Evolutionary conservation across 2,329 filamentous ascomycete species (phyloP).

Genomic region (Aspergillus sp.): DNA sequence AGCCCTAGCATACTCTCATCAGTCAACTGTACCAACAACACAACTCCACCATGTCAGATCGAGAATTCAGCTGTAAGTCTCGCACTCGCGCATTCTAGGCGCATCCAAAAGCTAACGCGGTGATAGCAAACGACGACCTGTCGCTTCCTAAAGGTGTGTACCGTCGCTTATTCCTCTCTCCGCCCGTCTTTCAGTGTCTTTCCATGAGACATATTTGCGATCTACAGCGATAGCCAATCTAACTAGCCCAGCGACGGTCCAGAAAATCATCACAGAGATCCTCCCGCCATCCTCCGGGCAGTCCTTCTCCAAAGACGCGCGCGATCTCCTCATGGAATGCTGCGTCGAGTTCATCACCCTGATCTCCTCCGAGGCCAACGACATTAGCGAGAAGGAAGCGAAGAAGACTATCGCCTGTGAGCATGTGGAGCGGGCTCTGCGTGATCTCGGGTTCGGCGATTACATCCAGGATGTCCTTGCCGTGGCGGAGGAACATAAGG

Average conservation of each 20-base stretch:
- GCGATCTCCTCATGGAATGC: constrained; percentile 94
- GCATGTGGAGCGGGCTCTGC: constrained; percentile 92
- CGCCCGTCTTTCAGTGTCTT: background rate
- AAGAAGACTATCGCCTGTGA: constrained; percentile 99
- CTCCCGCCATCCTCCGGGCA: constrained; percentile 74
- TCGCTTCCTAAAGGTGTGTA: constrained; percentile 58
- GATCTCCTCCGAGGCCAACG: constrained; percentile 97
- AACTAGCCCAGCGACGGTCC: constrained; percentile 58
- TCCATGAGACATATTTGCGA: background rate
- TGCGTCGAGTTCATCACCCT: constrained; percentile 99
- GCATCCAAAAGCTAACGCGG: constrained; percentile 20
- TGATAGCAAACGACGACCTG: constrained; percentile 56
- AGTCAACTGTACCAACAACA: background rate
- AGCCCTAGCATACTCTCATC: background rate
- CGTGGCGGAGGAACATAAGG: constrained; percentile 88
- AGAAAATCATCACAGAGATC: constrained; percentile 91
- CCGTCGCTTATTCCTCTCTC: background rate
- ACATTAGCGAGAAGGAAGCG: constrained; percentile 96
- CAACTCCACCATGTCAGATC: constrained; percentile 51
- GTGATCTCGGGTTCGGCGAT: constrained; percentile 87
- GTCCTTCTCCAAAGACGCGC: constrained; percentile 90
- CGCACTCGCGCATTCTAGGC: constrained; percentile 10
- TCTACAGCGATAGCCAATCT: background rate
- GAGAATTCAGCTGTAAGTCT: constrained; percentile 52
- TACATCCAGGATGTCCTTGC: constrained; percentile 87